phyloP scores from a whole-genome alignment of 129 eudicot species.

The Oenanthe sinensis region DNA sequence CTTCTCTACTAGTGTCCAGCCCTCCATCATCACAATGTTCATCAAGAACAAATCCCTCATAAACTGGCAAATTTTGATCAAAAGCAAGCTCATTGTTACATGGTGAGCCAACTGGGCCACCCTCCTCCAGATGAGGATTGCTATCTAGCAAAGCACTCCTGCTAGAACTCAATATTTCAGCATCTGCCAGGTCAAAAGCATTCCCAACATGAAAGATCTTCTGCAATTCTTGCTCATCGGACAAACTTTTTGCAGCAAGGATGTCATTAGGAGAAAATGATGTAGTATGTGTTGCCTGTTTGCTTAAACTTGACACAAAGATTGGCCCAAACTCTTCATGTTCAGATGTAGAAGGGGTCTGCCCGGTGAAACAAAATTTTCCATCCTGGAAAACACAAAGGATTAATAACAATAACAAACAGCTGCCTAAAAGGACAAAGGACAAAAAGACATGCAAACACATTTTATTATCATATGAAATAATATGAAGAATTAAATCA shows the following conservation, averaged over 20 bases:
- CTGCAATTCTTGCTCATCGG: constrained; percentile 9
- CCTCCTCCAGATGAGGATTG: constrained; percentile 18
- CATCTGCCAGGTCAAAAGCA: constrained; percentile 13
- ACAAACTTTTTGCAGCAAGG: constrained; percentile 8
- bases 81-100: constrained; percentile 23
- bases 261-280: constrained; percentile 8
- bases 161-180: constrained; percentile 18
- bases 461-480: background rate
- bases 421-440: background rate
- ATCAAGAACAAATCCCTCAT: constrained; percentile 54
- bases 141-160: constrained; percentile 27
- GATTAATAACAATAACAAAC: background rate
- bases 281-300: constrained; percentile 18
- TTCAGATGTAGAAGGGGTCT: constrained; percentile 15
- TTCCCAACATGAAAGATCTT: constrained; percentile 1
- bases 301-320: constrained; percentile 20
- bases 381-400: constrained; percentile 28
- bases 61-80: constrained; percentile 54
- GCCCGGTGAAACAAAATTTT: constrained; percentile 22
- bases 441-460: background rate
- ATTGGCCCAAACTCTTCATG: constrained; percentile 16
- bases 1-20: constrained; percentile 28
- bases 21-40: constrained; percentile 28
- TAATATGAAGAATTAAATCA: background rate
- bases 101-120: constrained; percentile 17